These are phyloP conservation scores for Rhynchosporium secalis DNA, from an alignment of 2,329 filamentous ascomycete genomes.

Conservation along the genomic window DNA sequence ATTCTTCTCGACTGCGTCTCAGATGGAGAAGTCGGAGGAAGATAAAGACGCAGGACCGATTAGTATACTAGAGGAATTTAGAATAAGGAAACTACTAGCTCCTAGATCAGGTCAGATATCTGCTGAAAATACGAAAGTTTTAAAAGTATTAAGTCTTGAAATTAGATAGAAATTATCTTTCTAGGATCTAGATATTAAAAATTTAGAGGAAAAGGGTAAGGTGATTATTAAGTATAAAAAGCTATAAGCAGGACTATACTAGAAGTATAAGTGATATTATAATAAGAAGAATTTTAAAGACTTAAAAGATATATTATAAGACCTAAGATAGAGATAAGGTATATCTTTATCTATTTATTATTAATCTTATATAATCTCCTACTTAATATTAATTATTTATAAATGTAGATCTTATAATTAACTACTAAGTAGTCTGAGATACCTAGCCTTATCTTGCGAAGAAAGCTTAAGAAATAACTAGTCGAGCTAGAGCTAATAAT, in stretches of 20 bases:
- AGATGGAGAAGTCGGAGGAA: slow-evolving; percentile 1
- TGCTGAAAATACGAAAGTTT: background rate
- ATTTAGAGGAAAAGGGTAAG: background rate
- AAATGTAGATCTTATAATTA: too few relatives aligned
- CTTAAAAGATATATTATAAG: background rate
- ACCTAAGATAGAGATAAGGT: background rate
- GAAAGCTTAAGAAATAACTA: too few relatives aligned
- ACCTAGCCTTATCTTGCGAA: too few relatives aligned
- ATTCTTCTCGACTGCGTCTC: slow-evolving; percentile 3
- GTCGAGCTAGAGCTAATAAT: too few relatives aligned
- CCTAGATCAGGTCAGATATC: background rate
- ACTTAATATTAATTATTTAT: too few relatives aligned
- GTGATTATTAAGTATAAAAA: slow-evolving; percentile 1
- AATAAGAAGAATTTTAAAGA: background rate
- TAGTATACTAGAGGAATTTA: background rate
- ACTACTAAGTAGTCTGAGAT: too few relatives aligned
- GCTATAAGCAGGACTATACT: background rate
- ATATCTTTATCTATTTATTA: too few relatives aligned
- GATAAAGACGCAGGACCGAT: background rate
- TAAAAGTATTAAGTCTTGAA: background rate
- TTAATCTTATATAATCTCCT: too few relatives aligned
- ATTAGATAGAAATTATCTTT: background rate
- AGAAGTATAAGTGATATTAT: background rate
- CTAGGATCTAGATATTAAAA: background rate
- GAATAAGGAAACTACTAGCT: background rate